phyloP scores from a whole-genome alignment of 106 monocot genomes.

The Ottelia alismoides region DNA sequence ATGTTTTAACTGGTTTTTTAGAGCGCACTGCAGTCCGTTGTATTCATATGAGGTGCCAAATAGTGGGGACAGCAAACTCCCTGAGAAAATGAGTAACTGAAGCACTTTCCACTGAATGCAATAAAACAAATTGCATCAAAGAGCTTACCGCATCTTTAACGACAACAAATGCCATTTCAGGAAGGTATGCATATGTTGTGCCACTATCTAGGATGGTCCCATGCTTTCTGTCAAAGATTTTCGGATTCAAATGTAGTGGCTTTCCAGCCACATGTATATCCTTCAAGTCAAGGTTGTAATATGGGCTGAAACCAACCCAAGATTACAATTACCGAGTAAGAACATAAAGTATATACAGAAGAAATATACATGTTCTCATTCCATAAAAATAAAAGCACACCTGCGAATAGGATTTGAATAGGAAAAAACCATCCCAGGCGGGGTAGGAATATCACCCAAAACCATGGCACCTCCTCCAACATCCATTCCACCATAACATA shows the following conservation, averaged over 20 bases:
- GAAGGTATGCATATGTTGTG: conserved; percentile 93
- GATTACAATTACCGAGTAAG: conserved; percentile 67
- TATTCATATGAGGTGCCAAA: no score
- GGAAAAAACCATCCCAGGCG: conserved; percentile 67
- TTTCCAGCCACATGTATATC: conserved; percentile 82
- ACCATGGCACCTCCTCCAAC: conserved; percentile 98
- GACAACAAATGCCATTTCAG: conserved; percentile 71
- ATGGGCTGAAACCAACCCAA: conserved; percentile 92
- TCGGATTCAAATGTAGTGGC: conserved; percentile 48
- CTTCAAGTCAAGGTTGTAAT: conserved; percentile 97
- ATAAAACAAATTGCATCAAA: background rate
- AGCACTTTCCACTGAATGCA: no score
- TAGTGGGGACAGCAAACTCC: no score
- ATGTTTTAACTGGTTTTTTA: no score
- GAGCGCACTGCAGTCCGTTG: no score
- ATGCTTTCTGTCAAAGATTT: conserved; percentile 71
- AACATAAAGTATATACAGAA: no score
- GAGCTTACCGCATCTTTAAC: conserved; percentile 74
- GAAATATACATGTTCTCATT: no score
- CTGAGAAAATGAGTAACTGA: no score
- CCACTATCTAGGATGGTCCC: conserved; percentile 98
- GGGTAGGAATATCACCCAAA: conserved; percentile 73
- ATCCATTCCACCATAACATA: conserved; percentile 99
- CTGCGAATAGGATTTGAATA: conserved; percentile 76
- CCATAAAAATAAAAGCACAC: conserved; percentile 26